Base-by-base conservation (phyloP, 2,329 filamentous ascomycete species). In the Fusarium nurragi region DNA sequence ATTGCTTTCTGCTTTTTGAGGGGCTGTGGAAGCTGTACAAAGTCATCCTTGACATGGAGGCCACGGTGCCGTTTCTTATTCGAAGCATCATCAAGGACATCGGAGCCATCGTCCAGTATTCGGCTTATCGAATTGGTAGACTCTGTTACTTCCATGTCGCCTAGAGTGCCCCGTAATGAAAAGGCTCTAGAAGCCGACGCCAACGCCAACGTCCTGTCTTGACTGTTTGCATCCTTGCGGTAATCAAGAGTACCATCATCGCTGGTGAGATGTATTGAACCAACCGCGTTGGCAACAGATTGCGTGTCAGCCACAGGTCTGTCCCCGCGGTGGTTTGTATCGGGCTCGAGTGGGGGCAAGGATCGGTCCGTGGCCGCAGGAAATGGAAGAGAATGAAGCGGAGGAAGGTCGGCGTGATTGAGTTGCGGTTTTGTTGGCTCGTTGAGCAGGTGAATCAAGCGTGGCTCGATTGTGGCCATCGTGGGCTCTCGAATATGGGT, bases 401-500 rank as follows among this genome's bases (percentile, higher is more conserved):
- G 82, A 34, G 86, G 85, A 4, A 87, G 80, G 60, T 86, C 84
- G 70, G 82, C 77, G 62, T 81, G 80, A 69, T 77, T 79, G 69
- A 79, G 77, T 66, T 80, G 80, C 41, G 82, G 81, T 63, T 80
- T 79, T 38, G 79, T 80, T 45, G 80, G 81, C 71, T 86, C 83
- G 76, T 89, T 89, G 71, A 89, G 80, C 67, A 89, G 77, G 74
- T 88, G 86, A 73, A 88, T 89, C 67, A 89, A 80, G 73, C 86
- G 85, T 73, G 87, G 87, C 82, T 89, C 87, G 77, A 89, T 89
- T 73, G 86, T 88, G 68, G 85, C 85, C 85, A 87, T 87, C 77
- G 76, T 85, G 81, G 72, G 67, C 70, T 70, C 60, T 59, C 52
- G 52, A 63, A 65, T 53, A 54, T 63, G 54, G 59, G 53, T 67